These are phyloP conservation scores for Rosa lucieae DNA, from an alignment of 306 rosid species.

Conservation along the genomic window DNA sequence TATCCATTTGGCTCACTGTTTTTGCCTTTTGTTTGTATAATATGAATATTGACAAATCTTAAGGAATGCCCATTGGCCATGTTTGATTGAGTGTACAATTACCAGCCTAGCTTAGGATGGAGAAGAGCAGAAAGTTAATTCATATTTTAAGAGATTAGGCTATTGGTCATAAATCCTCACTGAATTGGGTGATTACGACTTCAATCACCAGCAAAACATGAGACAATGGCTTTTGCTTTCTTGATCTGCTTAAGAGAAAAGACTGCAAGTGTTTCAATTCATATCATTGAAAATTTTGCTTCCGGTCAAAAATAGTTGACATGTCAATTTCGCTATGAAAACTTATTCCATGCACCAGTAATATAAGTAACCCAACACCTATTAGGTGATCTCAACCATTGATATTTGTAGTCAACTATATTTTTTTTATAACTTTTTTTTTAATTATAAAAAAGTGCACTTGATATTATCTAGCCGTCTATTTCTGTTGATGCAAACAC, in stretches of 20 bases:
- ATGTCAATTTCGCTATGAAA: too few species aligned
- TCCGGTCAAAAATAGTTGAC: too few species aligned
- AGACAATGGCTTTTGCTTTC: conserved; percentile 22
- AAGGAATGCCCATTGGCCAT: conserved; percentile 2
- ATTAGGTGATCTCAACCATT: too few species aligned
- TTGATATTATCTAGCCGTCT: too few species aligned
- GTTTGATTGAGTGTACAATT: conserved; percentile 17
- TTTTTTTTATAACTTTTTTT: too few species aligned
- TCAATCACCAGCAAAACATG: conserved; percentile 30
- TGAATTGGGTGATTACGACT: conserved; percentile 34
- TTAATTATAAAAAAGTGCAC: too few species aligned
- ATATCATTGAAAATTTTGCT: not conserved
- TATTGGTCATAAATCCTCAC: conserved; percentile 11
- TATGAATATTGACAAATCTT: conserved; percentile 10
- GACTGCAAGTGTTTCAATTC: conserved; percentile 15
- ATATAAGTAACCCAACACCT: too few species aligned
- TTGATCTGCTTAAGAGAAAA: conserved; percentile 24
- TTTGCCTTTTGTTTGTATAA: conserved; percentile 23
- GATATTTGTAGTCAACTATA: too few species aligned
- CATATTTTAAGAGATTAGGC: conserved; percentile 4
- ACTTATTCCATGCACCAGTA: too few species aligned
- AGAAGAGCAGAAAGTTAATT: not conserved
- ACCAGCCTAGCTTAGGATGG: not conserved
- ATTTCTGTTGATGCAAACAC: too few species aligned
- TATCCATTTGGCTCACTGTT: conserved; percentile 17